Percentiles rank a stretch among this genome's conserved stretches.
phyloP scores from a whole-genome alignment of 805 yeast species.

The Pichia phayaonensis region DNA sequence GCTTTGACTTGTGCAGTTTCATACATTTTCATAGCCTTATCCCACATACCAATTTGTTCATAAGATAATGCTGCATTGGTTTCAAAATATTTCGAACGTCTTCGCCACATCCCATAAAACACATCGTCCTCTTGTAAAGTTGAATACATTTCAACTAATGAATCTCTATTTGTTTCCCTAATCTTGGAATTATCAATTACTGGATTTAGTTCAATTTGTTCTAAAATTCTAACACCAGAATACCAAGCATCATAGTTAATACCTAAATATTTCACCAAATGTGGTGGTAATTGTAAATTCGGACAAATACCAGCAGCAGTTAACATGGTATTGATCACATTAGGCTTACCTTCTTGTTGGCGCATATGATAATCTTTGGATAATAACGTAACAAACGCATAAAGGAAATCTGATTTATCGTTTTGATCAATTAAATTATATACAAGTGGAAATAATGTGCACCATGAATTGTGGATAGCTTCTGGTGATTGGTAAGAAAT shows the following conservation, averaged over 20 bases:
- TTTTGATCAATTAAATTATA: slow-evolving; percentile 67
- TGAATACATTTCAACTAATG: slow-evolving; percentile 82
- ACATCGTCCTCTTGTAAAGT: slow-evolving; percentile 88
- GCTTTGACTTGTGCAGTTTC: slow-evolving; percentile 97
- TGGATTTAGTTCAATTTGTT: slow-evolving; percentile 44
- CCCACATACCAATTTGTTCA: slow-evolving; percentile 95
- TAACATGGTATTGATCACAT: slow-evolving; percentile 75
- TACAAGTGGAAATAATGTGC: slow-evolving; percentile 72
- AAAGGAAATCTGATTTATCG: slow-evolving; percentile 78
- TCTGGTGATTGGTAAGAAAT: slow-evolving; percentile 76
- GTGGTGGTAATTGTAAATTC: slow-evolving; percentile 82
- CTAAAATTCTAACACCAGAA: slow-evolving; percentile 77
- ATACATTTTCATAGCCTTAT: slow-evolving; percentile 84
- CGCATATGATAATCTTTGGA: slow-evolving; percentile 91
- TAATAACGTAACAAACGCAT: slow-evolving; percentile 66
- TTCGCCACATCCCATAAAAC: slow-evolving; percentile 97
- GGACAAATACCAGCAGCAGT: slow-evolving; percentile 77
- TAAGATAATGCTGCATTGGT: slow-evolving; percentile 88
- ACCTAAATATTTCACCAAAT: slow-evolving; percentile 81
- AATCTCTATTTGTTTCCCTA: slow-evolving; percentile 81
- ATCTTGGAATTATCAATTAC: slow-evolving; percentile 61
- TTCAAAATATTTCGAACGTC: slow-evolving; percentile 89
- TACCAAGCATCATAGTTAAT: slow-evolving; percentile 87
- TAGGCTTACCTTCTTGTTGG: slow-evolving; percentile 79
- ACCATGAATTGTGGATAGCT: slow-evolving; percentile 79